Evolutionary conservation across 1,284 basidiomycete species (phyloP).

Genomic region (Ustilago cynodontis): DNA sequence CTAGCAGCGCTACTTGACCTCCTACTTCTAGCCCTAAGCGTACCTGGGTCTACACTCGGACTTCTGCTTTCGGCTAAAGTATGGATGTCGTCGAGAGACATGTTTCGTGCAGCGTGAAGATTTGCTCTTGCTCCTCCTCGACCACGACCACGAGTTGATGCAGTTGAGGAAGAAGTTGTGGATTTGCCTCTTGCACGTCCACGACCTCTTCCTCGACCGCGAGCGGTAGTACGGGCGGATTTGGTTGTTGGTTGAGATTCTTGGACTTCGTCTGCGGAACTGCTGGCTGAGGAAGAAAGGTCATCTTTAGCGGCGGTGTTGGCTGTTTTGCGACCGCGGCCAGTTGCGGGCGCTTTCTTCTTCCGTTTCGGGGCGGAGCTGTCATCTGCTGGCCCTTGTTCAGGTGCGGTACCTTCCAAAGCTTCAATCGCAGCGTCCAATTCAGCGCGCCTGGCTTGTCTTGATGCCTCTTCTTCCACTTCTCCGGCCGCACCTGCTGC

Average conservation of each 20-base stretch:
- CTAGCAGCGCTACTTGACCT: slow-evolving; percentile 18
- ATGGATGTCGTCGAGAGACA: slow-evolving; percentile 47
- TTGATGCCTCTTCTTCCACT: slow-evolving; percentile 8
- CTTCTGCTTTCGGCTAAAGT: slow-evolving; percentile 31
- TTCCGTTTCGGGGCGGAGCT: slow-evolving; percentile 17
- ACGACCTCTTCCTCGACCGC: slow-evolving; percentile 4
- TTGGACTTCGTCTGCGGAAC: slow-evolving; percentile 7
- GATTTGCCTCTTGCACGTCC: slow-evolving; percentile 9
- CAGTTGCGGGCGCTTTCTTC: slow-evolving; percentile 8
- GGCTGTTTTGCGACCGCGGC: slow-evolving; percentile 1
- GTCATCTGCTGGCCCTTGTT: too few relatives aligned
- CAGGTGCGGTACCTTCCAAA: slow-evolving; percentile 24
- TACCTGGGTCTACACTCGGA: slow-evolving; percentile 35
- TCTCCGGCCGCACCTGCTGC: background rate
- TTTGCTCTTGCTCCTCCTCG: slow-evolving; percentile 17
- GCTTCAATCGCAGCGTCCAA: slow-evolving; percentile 52
- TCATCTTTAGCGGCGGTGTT: slow-evolving; percentile 6
- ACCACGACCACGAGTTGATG: background rate
- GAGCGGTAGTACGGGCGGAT: slow-evolving; percentile 3
- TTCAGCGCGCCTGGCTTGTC: slow-evolving; percentile 24
- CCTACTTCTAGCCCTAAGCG: slow-evolving; percentile 15
- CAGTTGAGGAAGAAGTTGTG: background rate
- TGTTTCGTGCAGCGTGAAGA: slow-evolving; percentile 45
- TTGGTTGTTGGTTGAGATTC: slow-evolving; percentile 6
- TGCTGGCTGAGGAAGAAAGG: slow-evolving; percentile 14